Conservation (phyloP, 1,139 yeast species). For the Zygoascus hellenicus region DNA sequence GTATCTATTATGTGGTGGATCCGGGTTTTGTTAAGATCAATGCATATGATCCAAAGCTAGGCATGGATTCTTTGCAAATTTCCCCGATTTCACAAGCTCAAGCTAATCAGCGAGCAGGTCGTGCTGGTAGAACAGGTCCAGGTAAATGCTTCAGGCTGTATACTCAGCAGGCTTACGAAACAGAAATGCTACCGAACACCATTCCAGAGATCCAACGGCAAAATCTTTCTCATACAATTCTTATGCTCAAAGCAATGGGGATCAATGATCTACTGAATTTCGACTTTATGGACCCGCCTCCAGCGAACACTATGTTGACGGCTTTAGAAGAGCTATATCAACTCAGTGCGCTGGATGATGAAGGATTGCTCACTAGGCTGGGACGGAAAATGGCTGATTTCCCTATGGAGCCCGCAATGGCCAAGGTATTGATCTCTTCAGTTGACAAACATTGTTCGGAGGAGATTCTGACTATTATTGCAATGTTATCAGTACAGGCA, state of each 20-base stretch:
- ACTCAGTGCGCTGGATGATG: conserved; percentile 74
- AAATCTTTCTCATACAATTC: conserved; percentile 75
- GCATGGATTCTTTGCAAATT: conserved; percentile 71
- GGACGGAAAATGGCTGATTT: conserved; percentile 87
- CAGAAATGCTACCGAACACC: conserved; percentile 79
- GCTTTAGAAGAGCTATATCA: conserved; percentile 84
- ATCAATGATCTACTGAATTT: conserved; percentile 72
- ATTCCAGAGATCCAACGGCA: conserved; percentile 93
- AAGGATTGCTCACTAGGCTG: conserved; percentile 63
- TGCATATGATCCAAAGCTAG: conserved; percentile 67
- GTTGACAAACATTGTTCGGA: conserved; percentile 72
- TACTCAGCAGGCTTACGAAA: conserved; percentile 59
- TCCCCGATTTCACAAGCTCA: conserved; percentile 78
- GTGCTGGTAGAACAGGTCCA: conserved; percentile 86
- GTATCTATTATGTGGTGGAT: conserved; percentile 68
- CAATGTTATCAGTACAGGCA: conserved; percentile 87
- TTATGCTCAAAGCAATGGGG: conserved; percentile 94
- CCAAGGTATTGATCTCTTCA: conserved; percentile 74
- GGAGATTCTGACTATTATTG: conserved; percentile 77
- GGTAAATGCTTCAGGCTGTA: conserved; percentile 73
- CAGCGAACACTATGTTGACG: conserved; percentile 61
- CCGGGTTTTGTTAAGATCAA: conserved; percentile 78
- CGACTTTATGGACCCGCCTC: conserved; percentile 96
- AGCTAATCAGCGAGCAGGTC: conserved; percentile 75
- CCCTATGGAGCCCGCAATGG: conserved; percentile 92